Percentiles rank a stretch among this genome's conserved stretches.
phyloP scores from a whole-genome alignment of 179 eudicot species.

The Silene vulgaris region DNA sequence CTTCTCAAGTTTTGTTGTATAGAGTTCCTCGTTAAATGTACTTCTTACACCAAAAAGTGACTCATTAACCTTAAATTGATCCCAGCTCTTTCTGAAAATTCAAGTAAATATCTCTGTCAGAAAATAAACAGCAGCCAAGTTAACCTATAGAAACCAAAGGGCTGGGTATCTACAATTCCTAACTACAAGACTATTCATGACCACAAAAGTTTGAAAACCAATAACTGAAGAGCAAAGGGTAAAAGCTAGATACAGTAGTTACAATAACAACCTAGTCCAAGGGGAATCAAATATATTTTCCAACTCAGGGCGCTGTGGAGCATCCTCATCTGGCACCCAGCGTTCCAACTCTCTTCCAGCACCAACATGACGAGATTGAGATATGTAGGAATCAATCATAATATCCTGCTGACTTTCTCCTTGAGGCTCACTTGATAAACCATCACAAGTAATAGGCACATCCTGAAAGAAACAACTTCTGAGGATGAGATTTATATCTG shows the following conservation, averaged over 20 bases:
- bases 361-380: conserved; percentile 70
- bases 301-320: conserved; percentile 60
- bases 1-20: conserved; percentile 88
- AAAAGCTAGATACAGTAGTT: conserved; percentile 17
- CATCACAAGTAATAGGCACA: conserved; percentile 66
- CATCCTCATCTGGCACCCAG: conserved; percentile 85
- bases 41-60: conserved; percentile 87
- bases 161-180: conserved; percentile 1
- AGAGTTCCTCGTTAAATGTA: conserved; percentile 90
- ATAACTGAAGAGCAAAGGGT: not conserved
- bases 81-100: conserved; percentile 64
- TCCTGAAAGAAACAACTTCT: conserved; percentile 46
- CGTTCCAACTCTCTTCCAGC: conserved; percentile 74
- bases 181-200: not conserved
- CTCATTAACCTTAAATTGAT: conserved; percentile 89
- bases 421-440: conserved; percentile 49
- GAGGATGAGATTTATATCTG: not conserved
- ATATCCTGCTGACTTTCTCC: conserved; percentile 60
- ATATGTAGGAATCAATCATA: conserved; percentile 82
- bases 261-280: conserved; percentile 64
- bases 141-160: not conserved
- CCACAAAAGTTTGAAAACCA: not conserved
- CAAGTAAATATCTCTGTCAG: conserved; percentile 20
- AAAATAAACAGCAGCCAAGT: conserved; percentile 6
- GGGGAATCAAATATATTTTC: conserved; percentile 67